These are phyloP conservation scores for Pichia rugopelliculosa DNA, from an alignment of 805 yeast genomes.

Conservation along the genomic window DNA sequence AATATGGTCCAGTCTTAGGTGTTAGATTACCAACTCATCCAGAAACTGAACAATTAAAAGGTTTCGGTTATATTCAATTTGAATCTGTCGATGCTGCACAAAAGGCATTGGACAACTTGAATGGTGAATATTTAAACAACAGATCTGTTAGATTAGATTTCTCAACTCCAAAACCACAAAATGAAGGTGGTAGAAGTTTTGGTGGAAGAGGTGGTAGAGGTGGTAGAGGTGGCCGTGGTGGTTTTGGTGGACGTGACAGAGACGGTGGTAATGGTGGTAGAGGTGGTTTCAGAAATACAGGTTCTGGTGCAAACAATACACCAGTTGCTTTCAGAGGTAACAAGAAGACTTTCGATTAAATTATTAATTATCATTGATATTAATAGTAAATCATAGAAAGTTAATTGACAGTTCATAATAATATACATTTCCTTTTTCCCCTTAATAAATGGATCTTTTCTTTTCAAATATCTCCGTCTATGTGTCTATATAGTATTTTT, in stretches of 20 bases:
- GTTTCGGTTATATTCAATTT: conserved; percentile 96
- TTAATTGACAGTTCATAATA: not conserved
- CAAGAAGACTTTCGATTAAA: conserved; percentile 73
- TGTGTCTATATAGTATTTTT: conserved; percentile 8
- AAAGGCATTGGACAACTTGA: conserved; percentile 76
- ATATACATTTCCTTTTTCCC: not conserved
- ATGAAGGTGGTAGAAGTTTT: conserved; percentile 25
- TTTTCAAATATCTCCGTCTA: conserved; percentile 9
- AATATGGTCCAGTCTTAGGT: conserved; percentile 75
- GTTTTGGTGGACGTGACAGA: conserved; percentile 32
- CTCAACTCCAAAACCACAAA: conserved; percentile 65
- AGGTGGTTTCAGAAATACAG: conserved; percentile 35
- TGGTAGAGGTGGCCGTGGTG: conserved; percentile 17
- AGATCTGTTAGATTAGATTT: conserved; percentile 92
- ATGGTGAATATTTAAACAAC: conserved; percentile 84
- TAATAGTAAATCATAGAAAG: not conserved
- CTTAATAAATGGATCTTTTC: conserved; percentile 8
- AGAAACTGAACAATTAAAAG: conserved; percentile 98
- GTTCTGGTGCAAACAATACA: conserved; percentile 59
- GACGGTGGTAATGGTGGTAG: conserved; percentile 39
- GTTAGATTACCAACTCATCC: conserved; percentile 97
- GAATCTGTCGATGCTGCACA: conserved; percentile 82
- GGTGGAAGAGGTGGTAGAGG: conserved; percentile 14
- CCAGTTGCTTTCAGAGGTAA: conserved; percentile 75
- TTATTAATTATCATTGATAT: not conserved